Evolutionary conservation across 768 basidiomycete genomes (phyloP).

Genomic region (Russula vinacea): DNA sequence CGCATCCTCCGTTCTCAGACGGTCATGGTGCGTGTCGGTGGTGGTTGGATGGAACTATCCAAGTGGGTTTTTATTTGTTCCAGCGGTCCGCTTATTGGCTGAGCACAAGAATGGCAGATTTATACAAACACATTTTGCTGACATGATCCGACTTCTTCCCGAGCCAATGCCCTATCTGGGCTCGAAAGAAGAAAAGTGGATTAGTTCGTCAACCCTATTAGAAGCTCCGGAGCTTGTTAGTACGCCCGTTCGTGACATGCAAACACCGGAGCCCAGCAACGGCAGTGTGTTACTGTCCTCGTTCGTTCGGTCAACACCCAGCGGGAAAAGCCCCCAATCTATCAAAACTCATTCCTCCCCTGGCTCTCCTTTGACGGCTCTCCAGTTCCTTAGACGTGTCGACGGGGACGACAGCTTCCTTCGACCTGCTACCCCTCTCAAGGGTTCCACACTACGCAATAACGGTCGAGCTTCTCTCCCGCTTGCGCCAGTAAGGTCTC

Average conservation of each 20-base stretch:
- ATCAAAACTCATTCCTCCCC: conserved; percentile 54
- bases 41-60: conserved; percentile 90
- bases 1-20: conserved; percentile 87
- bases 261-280: conserved; percentile 64
- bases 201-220: conserved; percentile 69
- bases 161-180: conserved; percentile 51
- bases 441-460: conserved; percentile 30
- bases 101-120: conserved; percentile 51
- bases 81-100: background rate
- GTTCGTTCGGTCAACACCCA: conserved; percentile 55
- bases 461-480: conserved; percentile 14
- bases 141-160: conserved; percentile 69
- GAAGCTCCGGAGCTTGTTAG: conserved; percentile 48
- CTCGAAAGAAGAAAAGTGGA: conserved; percentile 73
- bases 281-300: conserved; percentile 52
- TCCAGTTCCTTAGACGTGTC: conserved; percentile 84
- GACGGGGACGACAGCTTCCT: conserved; percentile 52
- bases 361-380: conserved; percentile 71
- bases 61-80: conserved; percentile 52
- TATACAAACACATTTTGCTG: conserved; percentile 81
- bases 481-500: conserved; percentile 13
- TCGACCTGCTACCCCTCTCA: conserved; percentile 66
- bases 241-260: conserved; percentile 44
- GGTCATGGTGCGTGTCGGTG: conserved; percentile 95
- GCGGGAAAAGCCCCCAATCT: conserved; percentile 46